phyloP scores from a whole-genome alignment of 2,329 filamentous ascomycete genomes.

The Chrysoporthe austroafricana region DNA sequence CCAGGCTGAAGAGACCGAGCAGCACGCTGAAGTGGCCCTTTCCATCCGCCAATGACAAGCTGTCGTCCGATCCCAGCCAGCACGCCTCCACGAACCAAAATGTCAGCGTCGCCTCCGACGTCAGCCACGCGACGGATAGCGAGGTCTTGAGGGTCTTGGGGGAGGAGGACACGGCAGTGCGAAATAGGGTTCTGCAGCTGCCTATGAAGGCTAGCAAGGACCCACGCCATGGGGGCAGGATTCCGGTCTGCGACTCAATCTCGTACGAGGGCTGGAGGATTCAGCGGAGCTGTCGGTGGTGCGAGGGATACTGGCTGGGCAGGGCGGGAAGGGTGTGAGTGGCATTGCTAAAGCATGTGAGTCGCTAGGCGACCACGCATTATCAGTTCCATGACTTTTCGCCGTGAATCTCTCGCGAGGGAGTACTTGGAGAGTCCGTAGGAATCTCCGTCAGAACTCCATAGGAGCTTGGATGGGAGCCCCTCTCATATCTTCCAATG shows the following conservation, averaged over 20 bases:
- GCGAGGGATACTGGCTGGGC: not conserved
- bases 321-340: not conserved
- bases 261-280: constrained; percentile 7
- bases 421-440: no score
- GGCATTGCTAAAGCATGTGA: not conserved
- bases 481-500: no score
- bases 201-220: not conserved
- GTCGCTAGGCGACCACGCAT: not conserved
- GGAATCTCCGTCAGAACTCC: not conserved
- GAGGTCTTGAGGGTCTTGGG: no score
- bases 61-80: not conserved
- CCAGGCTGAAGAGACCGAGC: not conserved
- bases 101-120: not conserved
- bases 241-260: constrained; percentile 1
- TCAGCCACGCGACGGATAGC: not conserved
- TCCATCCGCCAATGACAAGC: not conserved
- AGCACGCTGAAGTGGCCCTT: not conserved
- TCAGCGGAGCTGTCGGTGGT: constrained; percentile 12
- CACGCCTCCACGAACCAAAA: not conserved
- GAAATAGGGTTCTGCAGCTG: not conserved
- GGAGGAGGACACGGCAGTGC: not conserved
- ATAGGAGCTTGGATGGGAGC: not conserved
- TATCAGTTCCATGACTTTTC: not conserved
- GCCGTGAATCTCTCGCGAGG: not conserved
- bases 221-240: not conserved